Conservation (phyloP, 225 moss, liverwort and hornwort genomes). For the Sphagnum contortum region DNA sequence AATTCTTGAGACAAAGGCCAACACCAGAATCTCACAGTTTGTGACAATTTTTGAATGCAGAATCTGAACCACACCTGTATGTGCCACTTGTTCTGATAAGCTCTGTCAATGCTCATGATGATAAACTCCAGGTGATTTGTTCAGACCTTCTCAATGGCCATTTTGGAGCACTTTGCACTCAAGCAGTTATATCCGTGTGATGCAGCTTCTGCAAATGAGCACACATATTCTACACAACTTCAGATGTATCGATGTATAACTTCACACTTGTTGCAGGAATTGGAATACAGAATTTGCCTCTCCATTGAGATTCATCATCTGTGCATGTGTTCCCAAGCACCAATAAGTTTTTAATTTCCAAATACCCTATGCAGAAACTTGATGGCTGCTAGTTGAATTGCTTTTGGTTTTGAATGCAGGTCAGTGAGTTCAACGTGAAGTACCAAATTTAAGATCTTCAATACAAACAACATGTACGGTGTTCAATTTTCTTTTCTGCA, state of each 20-base stretch:
- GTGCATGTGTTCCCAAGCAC: too few species aligned
- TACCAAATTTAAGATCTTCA: conserved; percentile 31
- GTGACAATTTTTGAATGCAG: conserved; percentile 15
- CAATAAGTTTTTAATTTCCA: too few species aligned
- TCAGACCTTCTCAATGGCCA: not conserved
- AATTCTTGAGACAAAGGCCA: too few species aligned
- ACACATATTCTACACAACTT: conserved; percentile 3
- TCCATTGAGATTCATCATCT: too few species aligned
- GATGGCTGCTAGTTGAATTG: too few species aligned
- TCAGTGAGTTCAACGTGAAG: conserved; percentile 23
- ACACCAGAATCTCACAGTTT: too few species aligned
- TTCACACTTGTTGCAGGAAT: too few species aligned
- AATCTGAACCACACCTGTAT: conserved; percentile 59
- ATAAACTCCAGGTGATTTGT: conserved; percentile 59
- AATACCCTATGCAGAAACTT: too few species aligned
- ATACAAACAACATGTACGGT: conserved; percentile 38
- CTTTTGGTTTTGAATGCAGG: conserved; percentile 8
- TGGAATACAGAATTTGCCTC: too few species aligned
- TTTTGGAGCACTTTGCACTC: too few species aligned
- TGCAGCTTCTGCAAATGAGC: conserved; percentile 28
- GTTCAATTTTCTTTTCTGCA: not conserved
- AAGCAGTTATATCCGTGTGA: not conserved
- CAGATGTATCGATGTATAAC: too few species aligned
- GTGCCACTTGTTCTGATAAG: conserved; percentile 99
- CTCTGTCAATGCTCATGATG: conserved; percentile 95